A percentile compares a stretch with the other conserved stretches of the same genome.
Evolutionary conservation across 1,284 basidiomycete genomes (phyloP).

Genomic region (Apiotrichum sp.): DNA sequence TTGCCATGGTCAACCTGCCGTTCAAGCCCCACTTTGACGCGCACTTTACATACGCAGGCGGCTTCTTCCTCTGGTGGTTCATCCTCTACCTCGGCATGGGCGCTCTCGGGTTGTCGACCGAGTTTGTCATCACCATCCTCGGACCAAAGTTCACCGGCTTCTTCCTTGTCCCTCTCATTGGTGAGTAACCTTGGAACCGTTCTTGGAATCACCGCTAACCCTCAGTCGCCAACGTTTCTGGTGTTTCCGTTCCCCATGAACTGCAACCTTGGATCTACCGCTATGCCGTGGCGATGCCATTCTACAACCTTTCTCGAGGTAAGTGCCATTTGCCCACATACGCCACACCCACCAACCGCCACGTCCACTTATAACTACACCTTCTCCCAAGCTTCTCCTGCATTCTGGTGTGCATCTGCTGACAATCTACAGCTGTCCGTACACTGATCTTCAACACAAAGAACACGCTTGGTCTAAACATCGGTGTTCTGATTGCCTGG

Average conservation of each 20-base stretch:
- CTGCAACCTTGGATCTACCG: constrained; percentile 61
- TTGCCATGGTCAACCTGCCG: constrained; percentile 58
- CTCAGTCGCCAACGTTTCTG: constrained; percentile 61
- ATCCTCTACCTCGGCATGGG: constrained; percentile 54
- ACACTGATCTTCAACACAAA: constrained; percentile 63
- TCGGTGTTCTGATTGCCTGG: constrained; percentile 53
- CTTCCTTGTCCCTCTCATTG: constrained; percentile 50
- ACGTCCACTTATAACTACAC: no score
- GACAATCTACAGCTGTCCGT: constrained; percentile 45
- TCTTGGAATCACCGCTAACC: background rate
- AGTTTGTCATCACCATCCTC: constrained; percentile 48
- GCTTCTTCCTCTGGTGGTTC: constrained; percentile 72
- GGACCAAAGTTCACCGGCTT: constrained; percentile 42
- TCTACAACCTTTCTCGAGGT: constrained; percentile 58
- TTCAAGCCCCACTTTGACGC: constrained; percentile 54
- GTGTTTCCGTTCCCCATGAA: constrained; percentile 57
- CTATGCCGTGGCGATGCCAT: constrained; percentile 56
- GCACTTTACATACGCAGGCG: constrained; percentile 49
- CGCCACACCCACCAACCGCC: no score
- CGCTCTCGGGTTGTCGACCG: constrained; percentile 54
- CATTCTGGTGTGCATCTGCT: no score
- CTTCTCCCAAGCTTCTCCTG: no score
- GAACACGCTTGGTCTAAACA: constrained; percentile 52
- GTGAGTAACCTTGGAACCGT: background rate
- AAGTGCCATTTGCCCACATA: no score